A percentile compares a stretch with the other conserved stretches of the same genome.
Conservation (phyloP, 495 filamentous ascomycete genomes). For the Lepraria neglecta region DNA sequence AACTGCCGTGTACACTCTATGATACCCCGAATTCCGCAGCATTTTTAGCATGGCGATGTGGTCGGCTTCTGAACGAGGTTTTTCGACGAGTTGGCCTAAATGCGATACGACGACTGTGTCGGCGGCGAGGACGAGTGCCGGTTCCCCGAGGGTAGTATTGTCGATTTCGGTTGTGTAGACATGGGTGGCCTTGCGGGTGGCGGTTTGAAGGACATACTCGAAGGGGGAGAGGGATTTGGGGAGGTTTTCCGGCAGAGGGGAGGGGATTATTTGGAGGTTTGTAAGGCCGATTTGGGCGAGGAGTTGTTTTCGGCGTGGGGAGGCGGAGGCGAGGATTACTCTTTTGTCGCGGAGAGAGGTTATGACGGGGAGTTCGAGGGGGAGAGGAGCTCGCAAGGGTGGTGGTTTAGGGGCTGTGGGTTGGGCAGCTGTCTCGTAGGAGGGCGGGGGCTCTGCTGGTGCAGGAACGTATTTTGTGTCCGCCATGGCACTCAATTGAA, state of each 20-base stretch:
- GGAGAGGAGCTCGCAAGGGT: conserved; percentile 49
- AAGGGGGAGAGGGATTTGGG: conserved; percentile 74
- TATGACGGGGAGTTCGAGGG: conserved; percentile 71
- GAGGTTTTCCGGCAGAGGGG: conserved; percentile 71
- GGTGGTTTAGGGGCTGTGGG: conserved; percentile 21
- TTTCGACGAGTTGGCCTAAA: conserved; percentile 76
- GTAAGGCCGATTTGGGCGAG: conserved; percentile 67
- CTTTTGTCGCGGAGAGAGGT: conserved; percentile 62
- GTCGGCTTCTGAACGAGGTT: conserved; percentile 71
- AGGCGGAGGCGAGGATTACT: conserved; percentile 81
- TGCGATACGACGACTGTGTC: conserved; percentile 83
- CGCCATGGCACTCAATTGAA: conserved; percentile 10
- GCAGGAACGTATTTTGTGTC: conserved; percentile 24
- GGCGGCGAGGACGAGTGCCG: conserved; percentile 78
- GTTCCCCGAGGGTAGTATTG: conserved; percentile 57
- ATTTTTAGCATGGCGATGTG: conserved; percentile 76
- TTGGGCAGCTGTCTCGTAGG: conserved; percentile 27
- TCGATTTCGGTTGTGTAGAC: conserved; percentile 68
- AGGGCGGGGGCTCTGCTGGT: conserved; percentile 29
- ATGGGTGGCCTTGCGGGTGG: conserved; percentile 67
- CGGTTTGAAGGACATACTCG: conserved; percentile 86
- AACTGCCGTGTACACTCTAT: conserved; percentile 79
- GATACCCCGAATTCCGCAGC: conserved; percentile 63
- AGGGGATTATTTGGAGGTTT: conserved; percentile 77
- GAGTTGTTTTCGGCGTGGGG: conserved; percentile 75